Conservation (phyloP, 2,329 filamentous ascomycete genomes). For the Verticillium nonalfalfae region DNA sequence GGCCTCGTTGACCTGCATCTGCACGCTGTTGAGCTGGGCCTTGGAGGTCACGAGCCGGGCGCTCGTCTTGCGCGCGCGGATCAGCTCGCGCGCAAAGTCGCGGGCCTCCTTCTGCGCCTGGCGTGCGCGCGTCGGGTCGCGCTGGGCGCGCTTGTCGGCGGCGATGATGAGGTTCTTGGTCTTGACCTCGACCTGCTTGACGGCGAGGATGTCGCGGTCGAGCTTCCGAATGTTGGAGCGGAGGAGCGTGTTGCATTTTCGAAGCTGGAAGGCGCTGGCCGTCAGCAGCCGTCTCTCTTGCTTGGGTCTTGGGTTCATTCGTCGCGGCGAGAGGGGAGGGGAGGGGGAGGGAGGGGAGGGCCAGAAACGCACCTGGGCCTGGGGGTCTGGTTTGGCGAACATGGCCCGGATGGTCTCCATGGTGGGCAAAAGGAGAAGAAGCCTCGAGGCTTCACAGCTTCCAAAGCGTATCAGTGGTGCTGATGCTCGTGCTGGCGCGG, state of each 20-base stretch:
- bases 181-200: conserved; percentile 75
- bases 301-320: too few species aligned
- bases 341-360: too few species aligned
- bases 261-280: conserved; percentile 53
- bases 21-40: conserved; percentile 85
- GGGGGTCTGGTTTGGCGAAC: conserved; percentile 88
- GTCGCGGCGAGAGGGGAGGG: too few species aligned
- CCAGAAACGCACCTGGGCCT: conserved; percentile 66
- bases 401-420: conserved; percentile 88
- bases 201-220: conserved; percentile 80
- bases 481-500: too few species aligned
- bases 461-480: too few species aligned
- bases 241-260: conserved; percentile 90
- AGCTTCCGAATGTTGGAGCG: conserved; percentile 87
- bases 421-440: conserved; percentile 16
- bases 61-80: conserved; percentile 72
- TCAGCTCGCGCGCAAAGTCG: conserved; percentile 80
- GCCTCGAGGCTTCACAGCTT: neutral
- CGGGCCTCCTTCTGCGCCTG: conserved; percentile 80
- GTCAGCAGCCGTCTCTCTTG: neutral
- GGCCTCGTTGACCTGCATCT: conserved; percentile 97
- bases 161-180: conserved; percentile 79
- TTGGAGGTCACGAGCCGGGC: conserved; percentile 76
- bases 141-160: conserved; percentile 74
- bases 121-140: conserved; percentile 69